A percentile compares a stretch with the other conserved stretches of the same genome.
phyloP scores from a whole-genome alignment of 306 rosid species.

The Rubus parviflorus region DNA sequence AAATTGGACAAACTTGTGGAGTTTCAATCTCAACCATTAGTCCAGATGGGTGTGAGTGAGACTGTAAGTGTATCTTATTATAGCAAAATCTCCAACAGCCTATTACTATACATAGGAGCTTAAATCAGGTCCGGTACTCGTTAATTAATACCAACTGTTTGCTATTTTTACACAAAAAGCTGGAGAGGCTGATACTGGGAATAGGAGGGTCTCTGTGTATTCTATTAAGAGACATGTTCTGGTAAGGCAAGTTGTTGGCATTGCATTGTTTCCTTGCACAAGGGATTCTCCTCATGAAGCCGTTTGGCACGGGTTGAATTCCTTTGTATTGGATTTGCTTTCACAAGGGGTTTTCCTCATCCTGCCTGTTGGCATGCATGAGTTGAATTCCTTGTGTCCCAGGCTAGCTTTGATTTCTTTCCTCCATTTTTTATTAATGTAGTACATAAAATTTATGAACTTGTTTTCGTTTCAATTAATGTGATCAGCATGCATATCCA shows the following conservation, averaged over 20 bases:
- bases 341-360: conserved; percentile 28
- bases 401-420: neutral
- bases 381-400: conserved; percentile 26
- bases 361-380: conserved; percentile 23
- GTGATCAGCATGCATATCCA: neutral
- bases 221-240: neutral
- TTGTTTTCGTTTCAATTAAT: neutral
- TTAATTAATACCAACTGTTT: neutral
- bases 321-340: neutral
- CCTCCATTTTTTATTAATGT: neutral
- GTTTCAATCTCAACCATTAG: conserved; percentile 6
- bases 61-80: neutral
- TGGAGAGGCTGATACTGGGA: neutral
- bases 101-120: conserved; percentile 8
- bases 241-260: neutral
- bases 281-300: neutral
- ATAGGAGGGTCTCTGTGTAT: neutral
- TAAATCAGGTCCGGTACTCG: conserved; percentile 9
- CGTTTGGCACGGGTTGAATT: conserved; percentile 16
- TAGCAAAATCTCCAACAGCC: neutral
- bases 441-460: neutral
- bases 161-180: conserved; percentile 13
- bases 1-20: neutral
- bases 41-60: neutral
- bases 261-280: neutral